Evolutionary conservation across 192 early-diverging fungal species (phyloP), one percentile per base, ranked within the genome.

Genomic region (Piromyces finnis): DNA sequence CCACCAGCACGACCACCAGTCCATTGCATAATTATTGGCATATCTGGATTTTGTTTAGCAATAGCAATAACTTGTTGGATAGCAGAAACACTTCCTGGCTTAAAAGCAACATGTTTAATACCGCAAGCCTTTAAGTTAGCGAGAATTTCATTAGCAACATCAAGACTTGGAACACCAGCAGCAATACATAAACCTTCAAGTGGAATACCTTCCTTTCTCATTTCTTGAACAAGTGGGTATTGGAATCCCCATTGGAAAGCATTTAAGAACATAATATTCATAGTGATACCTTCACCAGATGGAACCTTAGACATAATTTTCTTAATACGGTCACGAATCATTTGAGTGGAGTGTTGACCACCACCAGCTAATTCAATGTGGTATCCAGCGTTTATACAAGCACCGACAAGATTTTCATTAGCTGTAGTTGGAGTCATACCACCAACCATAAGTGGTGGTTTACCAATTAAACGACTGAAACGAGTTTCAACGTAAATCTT

Each of bases 1-100:
- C 97, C 97, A 83, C 95, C 97, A 37, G 92, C 95, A 81, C 95
- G 91, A 30, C 96, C 96, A 86, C 96, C 95, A 27, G 96, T 98
- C 96, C 96, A 98, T 85, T 98, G 95, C 79, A 97, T 87, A 78
- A 97, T 88, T 78, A 98, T 89, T 9, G 95, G 93, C 88, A 95
- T 95, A 35, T 90, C 90, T 6, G 92, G 91, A 81, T 94, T 89
- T 32, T 89, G 87, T 81, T 92, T 90, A 77, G 95, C 95, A 85
- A 98, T 95, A 26, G 90, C 84, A 81, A 96, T 89, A 28, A 95
- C 92, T 78, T 93, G 91, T 59, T 93, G 88, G 82, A 97, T 96
- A 29, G 94, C 91, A 35, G 91, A 91, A 14, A 86, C 87, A 28
- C 89, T 91, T 39, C 92, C 92, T 68, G 95, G 94, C 86, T 93